Base-by-base conservation (phyloP, 2,329 filamentous ascomycete genomes). In the Claviceps quebecensis region DNA sequence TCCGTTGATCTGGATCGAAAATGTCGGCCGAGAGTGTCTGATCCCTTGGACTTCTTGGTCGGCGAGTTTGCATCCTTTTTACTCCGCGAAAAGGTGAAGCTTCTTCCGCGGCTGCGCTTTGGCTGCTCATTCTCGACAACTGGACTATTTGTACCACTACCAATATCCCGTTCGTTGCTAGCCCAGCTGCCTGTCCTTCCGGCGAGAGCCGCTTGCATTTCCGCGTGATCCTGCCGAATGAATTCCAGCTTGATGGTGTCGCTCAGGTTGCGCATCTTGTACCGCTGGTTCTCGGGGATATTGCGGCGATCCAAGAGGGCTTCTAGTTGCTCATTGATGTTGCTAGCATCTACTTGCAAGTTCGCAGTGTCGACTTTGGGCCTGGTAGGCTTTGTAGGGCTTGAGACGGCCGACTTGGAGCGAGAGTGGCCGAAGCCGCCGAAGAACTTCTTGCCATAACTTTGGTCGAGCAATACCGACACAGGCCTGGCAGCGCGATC, bases 161-260 rank as follows among this genome's bases (percentile, higher is more conserved):
- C 37, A 7, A 9, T 13, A 5, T 58, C 52, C 45, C 59, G 63
- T 44, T 65, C 64, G 56, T 67, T 58, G 63, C 71, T 63, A 59
- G 16, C 44, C n/a, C 64, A 58, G 53, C 70, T 60, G 59, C 65
- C 57, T 52, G 65, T 61, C 57, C 70, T 73, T 62, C 67, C 23
- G 26, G 17, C 69, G 56, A 70, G 73, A 57, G 70, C 69, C 50
- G 75, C 74, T 65, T 73, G 71, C 67, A 76, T 82, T 64, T 85
- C 84, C 6, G 79, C 80, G 74, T 86, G 87, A 64, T 96, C 87
- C 65, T 95, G 90, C 50, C 84, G 83, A 60, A 97, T 89, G 60
- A 98, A 94, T 63, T 97, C 90, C 63, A 89, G 87, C 69, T 98
- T 98, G 71, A 97, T 90, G 38, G 86, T 85, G 57, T 87, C 78